Conservation (phyloP, 352 stramenopile genomes). For the Globisporangium nagaii region DNA sequence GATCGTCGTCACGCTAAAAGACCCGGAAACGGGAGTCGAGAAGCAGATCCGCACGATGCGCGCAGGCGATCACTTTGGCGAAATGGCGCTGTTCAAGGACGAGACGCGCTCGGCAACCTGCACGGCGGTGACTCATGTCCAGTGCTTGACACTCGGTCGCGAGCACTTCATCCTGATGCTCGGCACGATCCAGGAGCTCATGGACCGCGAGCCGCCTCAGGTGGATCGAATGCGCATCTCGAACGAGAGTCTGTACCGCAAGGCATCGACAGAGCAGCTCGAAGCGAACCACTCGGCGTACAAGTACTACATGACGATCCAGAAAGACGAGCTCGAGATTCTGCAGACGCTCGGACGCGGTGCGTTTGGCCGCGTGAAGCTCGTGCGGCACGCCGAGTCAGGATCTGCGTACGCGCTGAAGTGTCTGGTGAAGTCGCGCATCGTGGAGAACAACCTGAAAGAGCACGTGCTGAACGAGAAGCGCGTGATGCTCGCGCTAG, state of each 20-base stretch:
- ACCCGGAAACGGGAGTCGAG: slow-evolving; percentile 17
- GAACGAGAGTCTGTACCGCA: slow-evolving; percentile 15
- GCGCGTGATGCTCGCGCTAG: slow-evolving; percentile 78
- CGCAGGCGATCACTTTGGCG: slow-evolving; percentile 90
- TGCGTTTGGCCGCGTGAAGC: slow-evolving; percentile 87
- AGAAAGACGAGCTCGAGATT: slow-evolving; percentile 67
- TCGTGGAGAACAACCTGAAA: slow-evolving; percentile 89
- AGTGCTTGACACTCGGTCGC: slow-evolving; percentile 57
- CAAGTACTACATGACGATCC: slow-evolving; percentile 76
- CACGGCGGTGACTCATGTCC: slow-evolving; percentile 60
- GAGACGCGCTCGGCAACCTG: slow-evolving; percentile 90
- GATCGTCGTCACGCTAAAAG: slow-evolving; percentile 59
- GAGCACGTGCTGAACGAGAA: slow-evolving; percentile 92
- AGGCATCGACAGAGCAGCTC: slow-evolving; percentile 29
- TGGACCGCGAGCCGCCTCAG: slow-evolving; percentile 53
- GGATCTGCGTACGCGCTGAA: slow-evolving; percentile 87
- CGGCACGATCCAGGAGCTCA: slow-evolving; percentile 69
- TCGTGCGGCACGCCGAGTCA: slow-evolving; percentile 68
- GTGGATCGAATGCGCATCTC: not conserved
- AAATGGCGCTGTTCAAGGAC: slow-evolving; percentile 91
- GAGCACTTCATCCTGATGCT: slow-evolving; percentile 81
- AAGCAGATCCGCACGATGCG: slow-evolving; percentile 49
- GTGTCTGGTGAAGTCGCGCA: slow-evolving; percentile 88
- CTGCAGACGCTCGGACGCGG: slow-evolving; percentile 75
- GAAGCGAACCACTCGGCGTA: slow-evolving; percentile 34